Percentiles rank a stretch among this genome's conserved stretches.
phyloP scores from a whole-genome alignment of 768 basidiomycete species.

The Russula abietina region DNA sequence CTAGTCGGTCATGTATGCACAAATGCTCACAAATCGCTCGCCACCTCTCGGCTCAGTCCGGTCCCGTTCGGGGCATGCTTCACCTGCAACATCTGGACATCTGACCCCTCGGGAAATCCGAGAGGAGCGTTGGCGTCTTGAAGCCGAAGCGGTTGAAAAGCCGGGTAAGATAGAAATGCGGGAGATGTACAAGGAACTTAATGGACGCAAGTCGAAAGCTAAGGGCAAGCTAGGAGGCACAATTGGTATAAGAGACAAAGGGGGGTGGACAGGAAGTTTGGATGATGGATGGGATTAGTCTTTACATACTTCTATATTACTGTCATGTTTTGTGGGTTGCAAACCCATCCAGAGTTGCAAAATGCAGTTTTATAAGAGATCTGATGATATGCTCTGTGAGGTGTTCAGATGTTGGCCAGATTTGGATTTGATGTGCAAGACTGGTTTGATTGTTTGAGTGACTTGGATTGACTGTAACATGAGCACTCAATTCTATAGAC shows the following conservation, averaged over 20 bases:
- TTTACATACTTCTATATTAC: too few species aligned
- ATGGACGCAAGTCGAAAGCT: conserved; percentile 69
- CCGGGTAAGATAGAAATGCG: conserved; percentile 84
- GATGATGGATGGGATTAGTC: conserved; percentile 32
- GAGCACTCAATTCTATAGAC: too few species aligned
- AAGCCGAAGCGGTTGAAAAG: conserved; percentile 44
- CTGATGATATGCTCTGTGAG: too few species aligned
- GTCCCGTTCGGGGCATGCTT: conserved; percentile 41
- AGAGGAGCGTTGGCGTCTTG: conserved; percentile 67
- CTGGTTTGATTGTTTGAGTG: too few species aligned
- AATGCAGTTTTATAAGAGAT: too few species aligned
- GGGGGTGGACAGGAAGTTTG: conserved; percentile 54
- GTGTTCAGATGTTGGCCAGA: too few species aligned
- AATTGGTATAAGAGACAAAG: conserved; percentile 61
- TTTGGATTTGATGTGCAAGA: too few species aligned
- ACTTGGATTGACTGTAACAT: too few species aligned
- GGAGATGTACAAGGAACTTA: conserved; percentile 85
- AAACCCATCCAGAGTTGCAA: too few species aligned
- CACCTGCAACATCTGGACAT: conserved; percentile 50
- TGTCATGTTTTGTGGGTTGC: too few species aligned
- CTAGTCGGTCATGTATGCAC: conserved; percentile 12
- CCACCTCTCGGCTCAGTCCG: conserved; percentile 36
- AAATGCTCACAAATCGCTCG: conserved; percentile 29
- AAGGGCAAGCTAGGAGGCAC: conserved; percentile 69
- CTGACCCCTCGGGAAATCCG: conserved; percentile 74